Base-by-base conservation (phyloP, 1,139 yeast genomes). In the Yamadazyma sp. region DNA sequence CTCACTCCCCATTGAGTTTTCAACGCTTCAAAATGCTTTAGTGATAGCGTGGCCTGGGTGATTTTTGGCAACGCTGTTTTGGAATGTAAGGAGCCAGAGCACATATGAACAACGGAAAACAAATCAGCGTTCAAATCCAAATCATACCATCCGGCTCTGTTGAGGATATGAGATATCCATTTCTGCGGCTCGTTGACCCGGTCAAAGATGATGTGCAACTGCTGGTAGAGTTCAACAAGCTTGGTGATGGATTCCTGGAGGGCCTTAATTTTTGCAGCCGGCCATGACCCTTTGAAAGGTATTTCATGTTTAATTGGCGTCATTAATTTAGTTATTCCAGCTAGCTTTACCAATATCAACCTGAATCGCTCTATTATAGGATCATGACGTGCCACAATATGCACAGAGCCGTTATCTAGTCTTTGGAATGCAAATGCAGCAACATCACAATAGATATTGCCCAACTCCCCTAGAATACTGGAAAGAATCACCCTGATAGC, bases 271-370 rank as follows among this genome's bases (percentile, higher is more conserved):
- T 57, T 62, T 12, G 47, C 46, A 22, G 50, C 52, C 1, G 73
- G 72, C 71, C 71, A 67, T n/a, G 48, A 37, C 0, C 73, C 72
- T 2, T 59, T 46, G 7, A 66, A 34, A 0, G 67, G 62, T 7
- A 62, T 37, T 39, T 67, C 72, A 38, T 62, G 62, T 28, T 52
- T 52, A 18, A 66, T 55, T 1, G 69, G 57, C 10, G 47, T 52
- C 51, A 59, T 56, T 26, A 64, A 46, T 7, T 46, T 42, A 3
- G 54, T 45, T 18, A 57, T 52, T 8, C 54, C 48, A 1, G 64
- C 57, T 15, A 64, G 43, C 18, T 54, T 48, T 20, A 54, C 43
- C 21, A 60, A 53, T 4, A 56, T 47, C 25, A 51, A 44, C 31
- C 67, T 44, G 31, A 62, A 54, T 30, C 56, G 48, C 9, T 56